Evolutionary conservation across 1,284 basidiomycete species (phyloP).

Genomic region (Apiotrichum domesticum): DNA sequence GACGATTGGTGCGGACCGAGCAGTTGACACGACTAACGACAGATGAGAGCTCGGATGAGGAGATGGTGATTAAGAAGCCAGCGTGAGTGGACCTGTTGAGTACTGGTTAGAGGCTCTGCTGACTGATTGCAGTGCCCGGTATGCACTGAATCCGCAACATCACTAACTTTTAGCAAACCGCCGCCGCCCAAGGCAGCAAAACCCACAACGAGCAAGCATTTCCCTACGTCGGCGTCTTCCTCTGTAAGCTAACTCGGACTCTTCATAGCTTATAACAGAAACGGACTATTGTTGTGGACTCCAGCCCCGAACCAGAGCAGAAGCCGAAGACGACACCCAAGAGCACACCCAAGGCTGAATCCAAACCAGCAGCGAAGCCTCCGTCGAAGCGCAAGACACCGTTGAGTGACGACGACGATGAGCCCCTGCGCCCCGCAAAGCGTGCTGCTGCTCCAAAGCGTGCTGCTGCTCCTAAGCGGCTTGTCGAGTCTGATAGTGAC

Average conservation of each 20-base stretch:
- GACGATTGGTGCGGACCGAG: conserved; percentile 1
- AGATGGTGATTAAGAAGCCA: conserved; percentile 17
- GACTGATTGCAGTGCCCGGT: neutral
- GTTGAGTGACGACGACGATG: conserved; percentile 5
- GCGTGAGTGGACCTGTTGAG: conserved; percentile 8
- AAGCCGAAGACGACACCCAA: conserved; percentile 14
- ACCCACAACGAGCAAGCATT: conserved; percentile 32
- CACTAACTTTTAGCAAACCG: neutral
- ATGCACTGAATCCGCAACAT: neutral
- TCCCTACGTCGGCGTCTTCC: conserved; percentile 10
- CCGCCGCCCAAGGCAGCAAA: conserved; percentile 6
- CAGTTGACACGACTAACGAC: neutral
- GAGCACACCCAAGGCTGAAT: neutral
- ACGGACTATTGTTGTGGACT: conserved; percentile 7
- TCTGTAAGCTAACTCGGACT: conserved; percentile 8
- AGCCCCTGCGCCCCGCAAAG: conserved; percentile 1
- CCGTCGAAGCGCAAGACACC: conserved; percentile 9
- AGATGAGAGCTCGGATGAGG: conserved; percentile 42
- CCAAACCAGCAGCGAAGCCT: neutral
- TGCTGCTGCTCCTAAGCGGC: neutral
- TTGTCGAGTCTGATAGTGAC: conserved; percentile 19
- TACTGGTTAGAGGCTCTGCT: neutral
- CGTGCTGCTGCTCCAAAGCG: conserved; percentile 1
- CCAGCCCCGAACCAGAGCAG: conserved; percentile 7
- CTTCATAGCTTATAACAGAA: conserved; percentile 6